phyloP scores from a whole-genome alignment of 345 rosid species.

The Eucalyptus melliodora region DNA sequence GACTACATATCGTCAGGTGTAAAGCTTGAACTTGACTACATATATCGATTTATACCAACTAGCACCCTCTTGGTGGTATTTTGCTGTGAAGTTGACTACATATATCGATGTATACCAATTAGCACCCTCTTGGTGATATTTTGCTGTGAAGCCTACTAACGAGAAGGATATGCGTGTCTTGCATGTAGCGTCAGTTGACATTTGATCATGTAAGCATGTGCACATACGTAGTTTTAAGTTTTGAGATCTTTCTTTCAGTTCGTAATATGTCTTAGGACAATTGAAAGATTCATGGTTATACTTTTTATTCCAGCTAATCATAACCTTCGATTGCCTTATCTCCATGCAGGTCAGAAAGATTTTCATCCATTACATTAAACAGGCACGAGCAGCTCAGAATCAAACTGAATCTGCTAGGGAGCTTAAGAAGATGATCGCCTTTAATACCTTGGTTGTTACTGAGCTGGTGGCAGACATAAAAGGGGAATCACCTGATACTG shows the following conservation, averaged over 20 bases:
- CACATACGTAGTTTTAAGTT: not conserved
- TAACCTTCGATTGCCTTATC: not conserved
- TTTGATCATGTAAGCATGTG: not conserved
- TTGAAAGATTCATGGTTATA: not conserved
- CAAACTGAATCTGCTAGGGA: conserved; percentile 70
- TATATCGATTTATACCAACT: not conserved
- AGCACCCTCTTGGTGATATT: not conserved
- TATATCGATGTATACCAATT: too few species aligned
- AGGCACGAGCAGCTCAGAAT: conserved; percentile 57
- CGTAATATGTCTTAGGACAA: not conserved
- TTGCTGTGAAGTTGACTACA: too few species aligned
- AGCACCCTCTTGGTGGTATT: not conserved
- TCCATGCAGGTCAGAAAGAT: conserved; percentile 45
- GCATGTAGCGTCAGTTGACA: not conserved
- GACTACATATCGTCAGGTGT: not conserved
- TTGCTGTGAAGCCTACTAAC: not conserved
- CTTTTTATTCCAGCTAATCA: not conserved
- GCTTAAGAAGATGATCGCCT: conserved; percentile 79
- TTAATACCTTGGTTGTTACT: conserved; percentile 71
- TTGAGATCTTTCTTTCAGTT: not conserved
- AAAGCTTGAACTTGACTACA: not conserved
- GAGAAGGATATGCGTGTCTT: not conserved
- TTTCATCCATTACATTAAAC: conserved; percentile 57
- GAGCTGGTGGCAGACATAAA: conserved; percentile 66
- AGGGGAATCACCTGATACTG: conserved; percentile 59